Evolutionary conservation across 129 eudicot genomes (phyloP), one percentile per base, ranked within the genome.

Genomic region (Helichrysum umbraculigerum): DNA sequence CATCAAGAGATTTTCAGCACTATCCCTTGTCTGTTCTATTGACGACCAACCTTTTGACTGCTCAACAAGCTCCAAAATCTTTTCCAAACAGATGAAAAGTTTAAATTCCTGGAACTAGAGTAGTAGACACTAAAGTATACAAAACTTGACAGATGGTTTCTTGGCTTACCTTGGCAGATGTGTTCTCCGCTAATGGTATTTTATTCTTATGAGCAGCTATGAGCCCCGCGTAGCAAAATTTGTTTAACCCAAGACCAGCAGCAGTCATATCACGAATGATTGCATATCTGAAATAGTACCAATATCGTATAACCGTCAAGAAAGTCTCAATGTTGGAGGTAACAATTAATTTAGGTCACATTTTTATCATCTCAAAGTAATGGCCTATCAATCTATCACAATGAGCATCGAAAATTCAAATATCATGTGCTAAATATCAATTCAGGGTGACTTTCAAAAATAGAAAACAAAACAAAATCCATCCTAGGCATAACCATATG

Each of bases 191-290:
- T 67, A 66, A 56, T 67, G 96, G 89, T 21, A 9, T 74, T 86
- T 86, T 87, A 78, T 93, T 93, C 83, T 69, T 88, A 79, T 93
- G 97, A 39, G 96, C 98, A 76, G 88, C 60, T 60, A 93, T 91
- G 68, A 93, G 88, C 21, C 96, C 97, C 15, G 98, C 96, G 76
- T 93, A 93, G 86, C 98, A 93, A 60, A 85, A 93, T 71, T 85
- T 93, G 83, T 93, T 93, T 81, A 93, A 84, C 76, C 97, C 98
- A 74, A 93, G 97, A 80, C 97, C 98, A 83, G 92, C 93, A 28
- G 98, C 97, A 67, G 96, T 91, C 98, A 93, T 91, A 86, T 93
- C 98, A 65, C 98, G 96, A 77, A 93, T 93, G 73, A 91, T 87
- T 33, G 98, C 98, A 77, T 87, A 83, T 81, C 98, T 93, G 84